A percentile compares a stretch with the other conserved stretches of the same genome.
Conservation (phyloP, 2,329 filamentous ascomycete species). For the Cercospora zeae-maydis region DNA sequence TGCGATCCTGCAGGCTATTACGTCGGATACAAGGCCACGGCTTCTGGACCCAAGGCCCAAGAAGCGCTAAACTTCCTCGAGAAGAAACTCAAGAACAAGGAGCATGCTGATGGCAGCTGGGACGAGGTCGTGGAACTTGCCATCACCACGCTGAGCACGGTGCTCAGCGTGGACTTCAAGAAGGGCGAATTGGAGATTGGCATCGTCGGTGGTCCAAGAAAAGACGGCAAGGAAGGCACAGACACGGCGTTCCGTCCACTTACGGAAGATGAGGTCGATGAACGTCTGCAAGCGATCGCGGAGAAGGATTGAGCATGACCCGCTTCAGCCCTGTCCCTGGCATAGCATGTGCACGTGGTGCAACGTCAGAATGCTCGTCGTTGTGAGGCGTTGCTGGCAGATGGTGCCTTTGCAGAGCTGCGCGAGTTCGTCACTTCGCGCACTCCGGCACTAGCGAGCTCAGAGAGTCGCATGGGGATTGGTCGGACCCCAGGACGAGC, state of each 20-base stretch:
- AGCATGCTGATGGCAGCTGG: slow-evolving; percentile 86
- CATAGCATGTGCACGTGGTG: slow-evolving; percentile 16
- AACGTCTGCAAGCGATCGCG: slow-evolving; percentile 93
- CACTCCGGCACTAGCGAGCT: slow-evolving; percentile 2
- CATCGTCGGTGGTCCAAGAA: slow-evolving; percentile 83
- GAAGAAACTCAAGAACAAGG: slow-evolving; percentile 99
- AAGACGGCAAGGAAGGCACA: slow-evolving; percentile 78
- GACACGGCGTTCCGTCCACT: slow-evolving; percentile 78
- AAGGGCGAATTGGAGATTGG: slow-evolving; percentile 98
- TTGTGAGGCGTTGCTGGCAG: background rate
- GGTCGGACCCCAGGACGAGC: slow-evolving; percentile 2
- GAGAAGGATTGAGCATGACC: slow-evolving; percentile 78
- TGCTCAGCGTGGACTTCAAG: slow-evolving; percentile 99
- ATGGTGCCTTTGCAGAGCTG: background rate
- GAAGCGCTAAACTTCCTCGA: slow-evolving; percentile 97
- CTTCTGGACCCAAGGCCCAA: slow-evolving; percentile 95
- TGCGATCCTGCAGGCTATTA: slow-evolving; percentile 98
- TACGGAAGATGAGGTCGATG: slow-evolving; percentile 97
- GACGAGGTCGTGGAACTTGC: slow-evolving; percentile 96
- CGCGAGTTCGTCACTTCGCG: slow-evolving; percentile 3
- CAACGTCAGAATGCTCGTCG: slow-evolving; percentile 3
- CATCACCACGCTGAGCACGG: slow-evolving; percentile 90
- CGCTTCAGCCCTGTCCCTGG: slow-evolving; percentile 8
- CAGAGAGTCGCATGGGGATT: background rate
- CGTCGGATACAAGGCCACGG: slow-evolving; percentile 96